A percentile compares a stretch with the other conserved stretches of the same genome.
Evolutionary conservation across 208 protist species (phyloP).

Genomic region (Novymonas esmeraldas): DNA sequence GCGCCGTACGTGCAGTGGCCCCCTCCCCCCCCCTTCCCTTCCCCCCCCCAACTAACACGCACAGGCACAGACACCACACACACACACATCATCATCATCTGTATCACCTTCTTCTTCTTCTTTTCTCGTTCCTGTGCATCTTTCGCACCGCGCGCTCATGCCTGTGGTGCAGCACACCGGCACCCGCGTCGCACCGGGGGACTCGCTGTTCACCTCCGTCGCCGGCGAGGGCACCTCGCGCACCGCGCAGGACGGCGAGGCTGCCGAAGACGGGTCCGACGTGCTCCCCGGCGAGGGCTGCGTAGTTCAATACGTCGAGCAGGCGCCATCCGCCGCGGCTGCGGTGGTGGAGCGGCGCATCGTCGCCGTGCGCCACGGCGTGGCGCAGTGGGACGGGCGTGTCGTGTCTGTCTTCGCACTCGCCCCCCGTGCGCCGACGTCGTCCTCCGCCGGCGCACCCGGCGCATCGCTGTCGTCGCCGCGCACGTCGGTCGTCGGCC

Average conservation of each 20-base stretch:
- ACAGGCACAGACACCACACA: too few species aligned
- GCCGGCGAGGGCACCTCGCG: neutral
- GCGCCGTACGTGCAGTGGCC: too few species aligned
- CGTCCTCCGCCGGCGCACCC: neutral
- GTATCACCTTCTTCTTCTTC: neutral
- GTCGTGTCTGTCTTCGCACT: constrained; percentile 48
- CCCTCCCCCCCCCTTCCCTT: too few species aligned
- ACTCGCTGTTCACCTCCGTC: constrained; percentile 43
- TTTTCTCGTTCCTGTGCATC: neutral
- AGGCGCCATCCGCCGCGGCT: neutral
- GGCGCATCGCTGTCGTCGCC: neutral
- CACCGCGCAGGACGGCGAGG: neutral
- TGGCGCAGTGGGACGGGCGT: constrained; percentile 78
- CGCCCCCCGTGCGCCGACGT: neutral
- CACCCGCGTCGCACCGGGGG: constrained; percentile 47
- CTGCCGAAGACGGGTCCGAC: constrained; percentile 4
- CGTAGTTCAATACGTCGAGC: constrained; percentile 41
- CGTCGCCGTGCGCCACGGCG: constrained; percentile 50
- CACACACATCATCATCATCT: too few species aligned
- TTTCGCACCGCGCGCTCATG: constrained; percentile 6
- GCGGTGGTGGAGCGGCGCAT: constrained; percentile 30
- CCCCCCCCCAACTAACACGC: too few species aligned
- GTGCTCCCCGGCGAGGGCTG: constrained; percentile 63
- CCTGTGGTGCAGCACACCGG: constrained; percentile 36
- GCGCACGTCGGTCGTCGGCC: constrained; percentile 41